Percentiles rank a stretch among this genome's conserved stretches.
These are phyloP conservation scores for Rhipidocladum racemiflorum DNA, from an alignment of 176 grass and related monocot species.

Conservation along the genomic window DNA sequence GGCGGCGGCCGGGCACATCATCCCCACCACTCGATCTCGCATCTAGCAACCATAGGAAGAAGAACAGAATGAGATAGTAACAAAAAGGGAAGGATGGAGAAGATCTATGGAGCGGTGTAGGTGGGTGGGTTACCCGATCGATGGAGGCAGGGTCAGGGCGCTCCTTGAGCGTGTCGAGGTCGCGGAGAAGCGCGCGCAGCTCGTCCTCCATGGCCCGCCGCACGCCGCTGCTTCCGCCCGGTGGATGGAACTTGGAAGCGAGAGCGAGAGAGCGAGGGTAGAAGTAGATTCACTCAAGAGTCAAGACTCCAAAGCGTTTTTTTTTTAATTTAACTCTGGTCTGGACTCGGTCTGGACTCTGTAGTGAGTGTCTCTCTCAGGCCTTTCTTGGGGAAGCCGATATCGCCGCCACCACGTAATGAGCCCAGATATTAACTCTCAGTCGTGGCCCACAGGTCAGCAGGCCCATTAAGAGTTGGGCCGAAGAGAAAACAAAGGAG, in stretches of 20 bases:
- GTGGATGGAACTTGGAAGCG: background rate
- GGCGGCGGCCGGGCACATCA: conserved; percentile 27
- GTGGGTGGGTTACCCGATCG: conserved; percentile 44
- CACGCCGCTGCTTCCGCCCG: conserved; percentile 1
- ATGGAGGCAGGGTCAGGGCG: conserved; percentile 37
- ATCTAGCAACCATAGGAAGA: conserved; percentile 39
- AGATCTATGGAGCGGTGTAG: background rate
- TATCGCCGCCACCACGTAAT: too few species aligned
- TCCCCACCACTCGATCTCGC: conserved; percentile 42
- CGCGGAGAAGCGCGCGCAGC: conserved; percentile 54
- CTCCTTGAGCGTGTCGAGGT: conserved; percentile 66
- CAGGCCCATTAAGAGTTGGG: too few species aligned
- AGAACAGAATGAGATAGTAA: background rate
- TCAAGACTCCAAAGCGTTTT: too few species aligned
- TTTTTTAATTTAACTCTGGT: too few species aligned
- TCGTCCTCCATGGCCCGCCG: conserved; percentile 52
- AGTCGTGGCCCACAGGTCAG: too few species aligned
- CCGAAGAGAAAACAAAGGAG: too few species aligned
- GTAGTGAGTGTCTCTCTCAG: too few species aligned
- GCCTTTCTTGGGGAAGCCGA: too few species aligned
- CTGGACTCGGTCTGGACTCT: too few species aligned
- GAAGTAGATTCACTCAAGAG: background rate
- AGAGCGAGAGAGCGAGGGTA: background rate
- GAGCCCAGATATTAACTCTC: too few species aligned
- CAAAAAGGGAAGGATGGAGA: background rate